phyloP scores from a whole-genome alignment of 345 rosid species.

The Populus ilicifolia region DNA sequence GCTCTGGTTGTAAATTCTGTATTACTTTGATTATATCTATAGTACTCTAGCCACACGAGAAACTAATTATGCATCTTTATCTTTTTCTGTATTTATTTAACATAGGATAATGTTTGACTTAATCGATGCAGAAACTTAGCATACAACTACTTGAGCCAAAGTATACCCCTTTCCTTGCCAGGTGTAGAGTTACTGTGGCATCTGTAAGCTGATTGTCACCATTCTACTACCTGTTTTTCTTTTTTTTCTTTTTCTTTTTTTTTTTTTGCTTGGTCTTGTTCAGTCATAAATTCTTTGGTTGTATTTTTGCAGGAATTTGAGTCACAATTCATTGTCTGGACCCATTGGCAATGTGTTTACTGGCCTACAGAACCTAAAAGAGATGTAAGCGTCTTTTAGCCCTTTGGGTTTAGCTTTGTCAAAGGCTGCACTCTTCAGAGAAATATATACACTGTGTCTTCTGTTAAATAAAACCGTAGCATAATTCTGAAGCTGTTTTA shows the following conservation, averaged over 20 bases:
- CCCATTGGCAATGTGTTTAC: slow-evolving; percentile 80
- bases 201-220: slow-evolving; percentile 48
- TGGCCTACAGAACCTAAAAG: slow-evolving; percentile 57
- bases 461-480: background rate
- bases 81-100: background rate
- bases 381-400: slow-evolving; percentile 49
- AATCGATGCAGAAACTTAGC: slow-evolving; percentile 63
- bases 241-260: background rate
- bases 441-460: background rate
- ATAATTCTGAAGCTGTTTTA: slow-evolving; percentile 6
- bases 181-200: slow-evolving; percentile 50
- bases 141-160: slow-evolving; percentile 56
- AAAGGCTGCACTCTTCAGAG: background rate
- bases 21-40: background rate
- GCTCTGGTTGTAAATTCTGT: background rate
- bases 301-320: slow-evolving; percentile 61
- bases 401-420: slow-evolving; percentile 3
- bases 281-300: background rate
- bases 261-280: slow-evolving; percentile 2
- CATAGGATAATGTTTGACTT: background rate
- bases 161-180: slow-evolving; percentile 64
- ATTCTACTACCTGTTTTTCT: background rate
- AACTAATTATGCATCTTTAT: background rate
- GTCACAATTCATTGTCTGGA: slow-evolving; percentile 75
- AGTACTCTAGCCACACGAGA: background rate